Evolutionary conservation across 176 grass and related monocot species (phyloP), one percentile per base, ranked within the genome.

Genomic region (Saccharum officinarum): DNA sequence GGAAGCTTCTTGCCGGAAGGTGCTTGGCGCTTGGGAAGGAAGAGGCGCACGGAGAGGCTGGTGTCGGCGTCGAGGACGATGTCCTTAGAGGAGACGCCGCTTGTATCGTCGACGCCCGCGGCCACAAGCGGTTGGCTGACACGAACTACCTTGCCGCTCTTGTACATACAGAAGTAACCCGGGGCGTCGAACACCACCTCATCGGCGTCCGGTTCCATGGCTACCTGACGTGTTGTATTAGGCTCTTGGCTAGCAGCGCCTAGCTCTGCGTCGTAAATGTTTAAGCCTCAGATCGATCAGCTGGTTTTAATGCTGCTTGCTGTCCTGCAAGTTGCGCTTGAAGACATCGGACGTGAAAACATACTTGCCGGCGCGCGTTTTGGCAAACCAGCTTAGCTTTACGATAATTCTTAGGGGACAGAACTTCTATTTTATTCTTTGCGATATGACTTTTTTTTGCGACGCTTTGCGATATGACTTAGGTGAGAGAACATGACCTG

Each of bases 61-160:
- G 85, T 86, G 33, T 3, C 46, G 7, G 64, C 67, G 79, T 97
- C 83, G 66, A 94, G 65, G 60, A 88, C 75, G 67, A 94, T 76
- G 70, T 97, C 95, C 86, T 89, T 97, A 54, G 95, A 92, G 39
- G 45, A 9, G 61, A 94, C 88, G 45, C 87, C 87, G 36, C 79
- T 94, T 76, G 46, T 31, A 4, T 77, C 62, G 41, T 94, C 92
- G 30, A 62, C 70, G 52, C 46, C 69, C 1, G 88, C 44, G 7
- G 73, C 17, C 23, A 75, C 69, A 60, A 86, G 22, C 26, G 84
- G 69, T 10, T 36, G 18, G 41, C 36, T 45, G 78, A 68, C 14
- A 36, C 41, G 76, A 13, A 17, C 36, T n/a, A 34, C 16, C 31
- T 14, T 8, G n/a, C 36, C 50, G 75, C 15, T 65, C 73, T 91